These are phyloP conservation scores for Hypoxylon lienhwacheense DNA, from an alignment of 495 filamentous ascomycete genomes.

Conservation along the genomic window DNA sequence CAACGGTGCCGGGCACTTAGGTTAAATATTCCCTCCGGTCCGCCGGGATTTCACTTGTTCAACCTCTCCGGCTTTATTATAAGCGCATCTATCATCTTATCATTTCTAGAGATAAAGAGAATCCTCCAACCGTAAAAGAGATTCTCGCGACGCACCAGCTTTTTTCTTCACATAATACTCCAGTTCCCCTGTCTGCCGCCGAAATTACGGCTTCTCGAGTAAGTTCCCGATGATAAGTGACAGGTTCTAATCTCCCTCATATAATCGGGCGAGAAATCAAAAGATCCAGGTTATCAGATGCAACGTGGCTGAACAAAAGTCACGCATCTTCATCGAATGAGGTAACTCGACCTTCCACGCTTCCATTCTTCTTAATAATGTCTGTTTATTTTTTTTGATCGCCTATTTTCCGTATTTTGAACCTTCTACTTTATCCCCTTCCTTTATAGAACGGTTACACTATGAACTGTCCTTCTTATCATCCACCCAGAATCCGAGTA, in stretches of 20 bases:
- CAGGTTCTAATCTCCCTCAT: not conserved
- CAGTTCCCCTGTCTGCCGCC: not conserved
- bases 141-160: not conserved
- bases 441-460: slow-evolving; percentile 17
- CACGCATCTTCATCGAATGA: slow-evolving; percentile 7
- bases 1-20: slow-evolving; percentile 16
- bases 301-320: slow-evolving; percentile 8
- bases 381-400: not conserved
- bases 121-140: not conserved
- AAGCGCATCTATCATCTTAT: not conserved
- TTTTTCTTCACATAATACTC: slow-evolving; percentile 7
- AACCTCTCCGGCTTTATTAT: not conserved
- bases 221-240: slow-evolving; percentile 21
- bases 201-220: slow-evolving; percentile 5
- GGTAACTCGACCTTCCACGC: slow-evolving; percentile 1
- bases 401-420: slow-evolving; percentile 13
- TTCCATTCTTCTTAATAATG: not conserved
- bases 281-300: slow-evolving; percentile 1
- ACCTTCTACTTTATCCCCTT: slow-evolving; percentile 19
- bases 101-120: slow-evolving; percentile 7
- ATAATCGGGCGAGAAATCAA: slow-evolving; percentile 4
- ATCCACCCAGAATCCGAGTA: not conserved
- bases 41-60: slow-evolving; percentile 5
- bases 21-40: slow-evolving; percentile 10
- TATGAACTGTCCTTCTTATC: slow-evolving; percentile 1